Base-by-base conservation (phyloP, 1,284 basidiomycete species). In the Volvariella surrecta region DNA sequence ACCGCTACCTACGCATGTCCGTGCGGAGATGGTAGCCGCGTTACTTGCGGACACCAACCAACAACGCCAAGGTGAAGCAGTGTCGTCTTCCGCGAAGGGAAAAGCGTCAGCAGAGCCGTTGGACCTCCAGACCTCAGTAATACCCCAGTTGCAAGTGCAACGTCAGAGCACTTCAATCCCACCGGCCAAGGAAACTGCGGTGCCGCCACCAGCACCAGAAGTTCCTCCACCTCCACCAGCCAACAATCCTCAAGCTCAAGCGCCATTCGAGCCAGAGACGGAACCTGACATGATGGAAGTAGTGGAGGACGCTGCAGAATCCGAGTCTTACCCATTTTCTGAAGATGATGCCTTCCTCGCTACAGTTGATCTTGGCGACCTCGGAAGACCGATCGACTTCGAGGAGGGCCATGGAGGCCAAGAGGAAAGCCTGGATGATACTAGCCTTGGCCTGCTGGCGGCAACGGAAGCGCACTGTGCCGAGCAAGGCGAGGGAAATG, bases 331-430 rank as follows among this genome's bases (percentile, higher is more conserved):
- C 51, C 66, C 64, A 13, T 71, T 81, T 51, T 79, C 76, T 0
- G 78, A 85, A 30, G 82, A 84, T 41, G 81, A 76, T 44, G 76
- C 68, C 3, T 71, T 82, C 48, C 62, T 79, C 31, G 78, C 78
- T 18, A 60, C 66, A 7, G 64, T 82, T 17, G 79, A 82, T 48
- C 62, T 81, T 1, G 72, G 67, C 1, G 77, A 80, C 48, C 44
- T 70, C 1, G 65, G 63, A 13, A 50, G 59, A 34, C 62, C 60
- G 1, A 58, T 64, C 34, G 68, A 75, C 49, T 72, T 61, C 38
- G 73, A 74, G 13, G 73, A 74, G 42, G 64, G 50, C 3, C 45
- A 28, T 49, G 58, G 28, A 45, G 46, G 48, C 24, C 9, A 31
- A 15, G 34, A 35, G 34, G 34, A 16, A 19, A 19, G 18, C n/a